Evolutionary conservation across 768 basidiomycete genomes (phyloP), one percentile per base, ranked within the genome.

Genomic region (Lentinula boryana): DNA sequence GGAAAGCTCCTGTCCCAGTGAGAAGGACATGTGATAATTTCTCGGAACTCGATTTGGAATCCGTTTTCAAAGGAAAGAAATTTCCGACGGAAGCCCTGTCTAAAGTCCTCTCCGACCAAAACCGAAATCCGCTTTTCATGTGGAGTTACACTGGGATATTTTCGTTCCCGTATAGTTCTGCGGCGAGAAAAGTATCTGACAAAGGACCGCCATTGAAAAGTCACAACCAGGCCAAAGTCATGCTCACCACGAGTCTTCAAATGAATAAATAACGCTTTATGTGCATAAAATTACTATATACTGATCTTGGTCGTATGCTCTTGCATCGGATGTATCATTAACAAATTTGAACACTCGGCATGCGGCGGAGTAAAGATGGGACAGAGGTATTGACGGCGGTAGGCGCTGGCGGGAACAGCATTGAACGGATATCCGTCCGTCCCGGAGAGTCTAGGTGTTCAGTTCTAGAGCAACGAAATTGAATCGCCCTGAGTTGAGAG

Each of bases 1-100:
- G 64, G 4, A 55, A 36, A 50, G 27, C 66, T 66, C 67, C 68
- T 71, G 67, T 68, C 66, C 63, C 64, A 68, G 65, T 65, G 64
- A 36, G 49, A 38, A 38, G 63, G 62, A 67, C 80, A 82, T 81
- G 80, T 82, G 80, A 81, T 82, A 48, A 48, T 76, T 40, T 13
- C 69, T 68, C 27, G 32, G 27, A 40, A 38, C 46, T 51, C 38
- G 31, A 36, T 43, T 43, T 32, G 53, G 53, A 33, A 44, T 13
- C 35, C 59, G 49, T 31, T 44, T 46, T 44, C 31, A 18, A 51
- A 48, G 46, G 46, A 48, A 23, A 48, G 46, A 48, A 48, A n/a
- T 44, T 31, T 60, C 51, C 59, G 51, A 60, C 48, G 59, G 49
- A 51, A 51, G n/a, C n/a, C 46, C 58, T 16, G 23, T 12, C 23